phyloP scores from a whole-genome alignment of 495 filamentous ascomycete species.

The Penicillium egyptiacum region DNA sequence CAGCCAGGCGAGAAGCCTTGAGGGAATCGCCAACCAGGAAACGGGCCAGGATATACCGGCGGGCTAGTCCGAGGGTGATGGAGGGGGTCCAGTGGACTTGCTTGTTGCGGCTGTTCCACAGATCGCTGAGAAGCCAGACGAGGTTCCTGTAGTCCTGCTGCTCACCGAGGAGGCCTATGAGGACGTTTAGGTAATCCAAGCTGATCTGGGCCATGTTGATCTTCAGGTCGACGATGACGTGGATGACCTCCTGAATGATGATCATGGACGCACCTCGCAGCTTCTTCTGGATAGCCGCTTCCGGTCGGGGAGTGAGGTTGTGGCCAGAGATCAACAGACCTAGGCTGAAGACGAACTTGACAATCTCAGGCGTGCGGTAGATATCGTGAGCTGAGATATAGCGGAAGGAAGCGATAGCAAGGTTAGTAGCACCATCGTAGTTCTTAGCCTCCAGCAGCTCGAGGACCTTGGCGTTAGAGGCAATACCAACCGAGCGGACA shows the following conservation, averaged over 20 bases:
- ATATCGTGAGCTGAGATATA: conserved; percentile 32
- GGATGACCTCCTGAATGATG: conserved; percentile 29
- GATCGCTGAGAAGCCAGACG: conserved; percentile 34
- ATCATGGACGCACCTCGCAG: conserved; percentile 19
- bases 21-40: conserved; percentile 35
- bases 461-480: conserved; percentile 32
- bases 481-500: conserved; percentile 40
- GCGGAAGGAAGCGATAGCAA: conserved; percentile 34
- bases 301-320: conserved; percentile 14
- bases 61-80: conserved; percentile 38
- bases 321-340: conserved; percentile 30
- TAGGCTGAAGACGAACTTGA: conserved; percentile 35
- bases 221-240: conserved; percentile 28
- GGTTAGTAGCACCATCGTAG: conserved; percentile 31
- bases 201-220: conserved; percentile 33
- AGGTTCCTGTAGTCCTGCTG: conserved; percentile 41
- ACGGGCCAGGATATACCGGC: conserved; percentile 39
- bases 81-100: conserved; percentile 21
- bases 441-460: conserved; percentile 29
- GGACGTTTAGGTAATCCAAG: conserved; percentile 33
- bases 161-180: conserved; percentile 38
- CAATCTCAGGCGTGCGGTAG: conserved; percentile 26
- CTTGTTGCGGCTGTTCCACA: conserved; percentile 39
- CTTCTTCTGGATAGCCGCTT: conserved; percentile 23
- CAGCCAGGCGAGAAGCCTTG: conserved; percentile 38